phyloP scores from a whole-genome alignment of 345 rosid genomes.

The Arabis alpina region DNA sequence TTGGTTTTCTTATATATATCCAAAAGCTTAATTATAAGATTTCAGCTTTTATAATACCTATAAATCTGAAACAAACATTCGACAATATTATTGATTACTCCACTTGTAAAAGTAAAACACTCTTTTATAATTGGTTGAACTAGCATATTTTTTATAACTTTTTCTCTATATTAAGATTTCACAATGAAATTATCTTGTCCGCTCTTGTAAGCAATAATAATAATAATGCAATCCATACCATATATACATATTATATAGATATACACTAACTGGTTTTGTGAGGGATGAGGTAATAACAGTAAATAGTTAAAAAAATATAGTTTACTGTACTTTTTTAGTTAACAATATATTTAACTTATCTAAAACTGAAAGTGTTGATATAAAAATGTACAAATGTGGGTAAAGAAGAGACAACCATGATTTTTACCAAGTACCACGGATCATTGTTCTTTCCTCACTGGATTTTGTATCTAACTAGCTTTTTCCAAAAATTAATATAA shows the following conservation, averaged over 20 bases:
- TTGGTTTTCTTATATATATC: not conserved
- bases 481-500: slow-evolving; percentile 1
- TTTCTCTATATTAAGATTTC: not conserved
- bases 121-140: too few species aligned
- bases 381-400: slow-evolving; percentile 4
- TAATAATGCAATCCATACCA: too few species aligned
- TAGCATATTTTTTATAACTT: too few species aligned
- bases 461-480: slow-evolving; percentile 19
- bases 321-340: not conserved
- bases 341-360: slow-evolving; percentile 3
- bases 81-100: not conserved
- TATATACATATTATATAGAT: not conserved
- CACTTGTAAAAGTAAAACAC: too few species aligned
- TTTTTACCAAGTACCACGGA: slow-evolving; percentile 34
- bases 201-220: too few species aligned
- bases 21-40: not conserved
- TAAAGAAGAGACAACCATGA: slow-evolving; percentile 33
- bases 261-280: not conserved
- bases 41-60: too few species aligned
- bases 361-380: slow-evolving; percentile 6
- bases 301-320: not conserved
- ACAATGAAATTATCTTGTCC: not conserved
- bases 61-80: not conserved
- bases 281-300: not conserved
- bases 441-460: slow-evolving; percentile 21